A percentile compares a stretch with the other conserved stretches of the same genome.
phyloP scores from a whole-genome alignment of 2,329 filamentous ascomycete species.

The Graphiopsis chlorocephala region DNA sequence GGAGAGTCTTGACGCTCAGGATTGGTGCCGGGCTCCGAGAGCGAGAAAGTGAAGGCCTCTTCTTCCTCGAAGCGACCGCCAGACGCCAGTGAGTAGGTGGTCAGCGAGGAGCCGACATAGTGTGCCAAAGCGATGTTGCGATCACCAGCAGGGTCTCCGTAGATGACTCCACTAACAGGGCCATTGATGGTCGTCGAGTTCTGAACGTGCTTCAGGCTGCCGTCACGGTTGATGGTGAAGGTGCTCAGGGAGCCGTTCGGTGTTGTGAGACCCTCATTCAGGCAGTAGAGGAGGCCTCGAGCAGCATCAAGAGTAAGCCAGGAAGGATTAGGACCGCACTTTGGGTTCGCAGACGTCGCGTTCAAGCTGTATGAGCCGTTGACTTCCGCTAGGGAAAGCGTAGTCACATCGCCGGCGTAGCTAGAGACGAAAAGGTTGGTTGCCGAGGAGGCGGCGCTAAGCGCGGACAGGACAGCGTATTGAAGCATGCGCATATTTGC shows the following conservation, averaged over 20 bases:
- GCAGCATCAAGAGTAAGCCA: conserved; percentile 59
- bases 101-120: conserved; percentile 41
- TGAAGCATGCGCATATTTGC: conserved; percentile 8
- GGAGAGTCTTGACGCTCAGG: conserved; percentile 35
- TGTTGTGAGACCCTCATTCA: conserved; percentile 55
- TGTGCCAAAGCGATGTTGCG: conserved; percentile 42
- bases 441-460: conserved; percentile 26
- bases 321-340: conserved; percentile 55
- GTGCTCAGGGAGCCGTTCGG: conserved; percentile 50
- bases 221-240: conserved; percentile 39
- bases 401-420: conserved; percentile 46
- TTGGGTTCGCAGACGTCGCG: conserved; percentile 43
- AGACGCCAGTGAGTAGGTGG: conserved; percentile 49
- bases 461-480: conserved; percentile 19
- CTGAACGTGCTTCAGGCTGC: conserved; percentile 37
- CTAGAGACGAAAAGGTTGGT: conserved; percentile 44
- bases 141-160: conserved; percentile 36
- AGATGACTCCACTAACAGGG: conserved; percentile 43
- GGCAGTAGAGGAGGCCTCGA: conserved; percentile 55
- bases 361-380: conserved; percentile 40
- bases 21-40: conserved; percentile 30
- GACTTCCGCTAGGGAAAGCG: conserved; percentile 36
- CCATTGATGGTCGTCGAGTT: conserved; percentile 37
- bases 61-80: conserved; percentile 43
- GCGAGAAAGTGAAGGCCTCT: conserved; percentile 31